phyloP scores from a whole-genome alignment of 2,329 filamentous ascomycete genomes.

The Aspergillus unguis region DNA sequence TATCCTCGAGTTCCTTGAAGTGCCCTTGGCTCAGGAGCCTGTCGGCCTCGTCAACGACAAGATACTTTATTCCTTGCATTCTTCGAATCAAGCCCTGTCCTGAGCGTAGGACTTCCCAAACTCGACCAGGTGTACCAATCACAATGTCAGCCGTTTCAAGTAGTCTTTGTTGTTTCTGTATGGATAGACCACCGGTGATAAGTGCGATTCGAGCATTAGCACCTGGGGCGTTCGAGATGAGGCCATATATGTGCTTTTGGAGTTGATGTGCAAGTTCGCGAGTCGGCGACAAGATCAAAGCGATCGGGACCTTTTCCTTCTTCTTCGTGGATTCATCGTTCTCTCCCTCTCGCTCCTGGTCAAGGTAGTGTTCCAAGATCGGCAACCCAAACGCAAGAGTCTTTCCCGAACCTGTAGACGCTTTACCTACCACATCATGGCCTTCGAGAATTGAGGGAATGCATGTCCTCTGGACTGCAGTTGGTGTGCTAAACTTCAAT shows the following conservation, averaged over 20 bases:
- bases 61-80: slow-evolving; percentile 71
- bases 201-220: slow-evolving; percentile 66
- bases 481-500: slow-evolving; percentile 76
- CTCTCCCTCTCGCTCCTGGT: slow-evolving; percentile 33
- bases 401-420: slow-evolving; percentile 93
- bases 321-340: slow-evolving; percentile 40
- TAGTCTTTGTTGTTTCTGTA: slow-evolving; percentile 91
- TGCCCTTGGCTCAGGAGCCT: slow-evolving; percentile 86
- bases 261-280: slow-evolving; percentile 92
- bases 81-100: slow-evolving; percentile 66
- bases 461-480: slow-evolving; percentile 71
- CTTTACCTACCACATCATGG: slow-evolving; percentile 92
- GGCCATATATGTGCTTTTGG: slow-evolving; percentile 71
- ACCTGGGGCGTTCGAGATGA: slow-evolving; percentile 67
- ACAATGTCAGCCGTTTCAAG: slow-evolving; percentile 83
- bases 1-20: slow-evolving; percentile 90
- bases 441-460: slow-evolving; percentile 81
- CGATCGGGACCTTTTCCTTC: slow-evolving; percentile 55
- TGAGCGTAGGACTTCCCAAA: slow-evolving; percentile 89
- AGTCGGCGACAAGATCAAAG: slow-evolving; percentile 84
- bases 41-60: slow-evolving; percentile 94
- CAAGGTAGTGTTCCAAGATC: slow-evolving; percentile 79
- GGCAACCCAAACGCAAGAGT: slow-evolving; percentile 93
- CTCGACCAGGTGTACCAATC: slow-evolving; percentile 84
- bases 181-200: slow-evolving; percentile 84